Conservation (phyloP, 352 stramenopile species). For the Globisporangium paroecandrum region DNA sequence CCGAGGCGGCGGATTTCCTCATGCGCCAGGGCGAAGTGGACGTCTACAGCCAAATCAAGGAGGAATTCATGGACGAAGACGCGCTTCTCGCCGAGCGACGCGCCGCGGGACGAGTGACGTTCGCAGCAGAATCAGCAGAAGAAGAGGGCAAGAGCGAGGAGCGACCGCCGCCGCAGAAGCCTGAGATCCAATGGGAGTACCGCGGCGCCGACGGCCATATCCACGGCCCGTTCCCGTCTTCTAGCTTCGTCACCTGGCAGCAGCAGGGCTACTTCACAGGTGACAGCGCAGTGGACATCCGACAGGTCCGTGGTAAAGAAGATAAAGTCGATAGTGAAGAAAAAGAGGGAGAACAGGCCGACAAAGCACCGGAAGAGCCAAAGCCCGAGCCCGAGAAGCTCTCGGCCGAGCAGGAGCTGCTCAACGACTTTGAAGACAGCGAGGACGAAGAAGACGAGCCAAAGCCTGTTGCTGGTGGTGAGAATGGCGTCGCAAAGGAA, state of each 20-base stretch:
- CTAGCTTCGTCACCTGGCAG: slow-evolving; percentile 73
- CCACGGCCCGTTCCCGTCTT: slow-evolving; percentile 70
- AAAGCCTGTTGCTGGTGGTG: slow-evolving; percentile 4
- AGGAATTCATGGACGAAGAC: slow-evolving; percentile 73
- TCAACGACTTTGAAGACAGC: slow-evolving; percentile 86
- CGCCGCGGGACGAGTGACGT: slow-evolving; percentile 21
- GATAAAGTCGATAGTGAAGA: not conserved
- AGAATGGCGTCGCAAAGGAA: not conserved
- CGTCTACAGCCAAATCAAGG: slow-evolving; percentile 77
- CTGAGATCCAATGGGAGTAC: slow-evolving; percentile 78
- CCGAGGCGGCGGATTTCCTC: slow-evolving; percentile 74
- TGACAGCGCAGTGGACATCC: slow-evolving; percentile 72
- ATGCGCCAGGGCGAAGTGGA: slow-evolving; percentile 76
- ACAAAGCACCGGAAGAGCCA: slow-evolving; percentile 16
- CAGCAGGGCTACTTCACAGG: slow-evolving; percentile 79
- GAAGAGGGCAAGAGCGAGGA: slow-evolving; percentile 53
- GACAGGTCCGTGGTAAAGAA: slow-evolving; percentile 24
- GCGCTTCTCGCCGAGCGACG: slow-evolving; percentile 46
- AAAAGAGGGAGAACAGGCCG: slow-evolving; percentile 5
- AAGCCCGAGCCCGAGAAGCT: slow-evolving; percentile 31
- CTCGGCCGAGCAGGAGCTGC: slow-evolving; percentile 72
- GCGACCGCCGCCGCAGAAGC: slow-evolving; percentile 19
- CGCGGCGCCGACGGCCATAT: slow-evolving; percentile 65
- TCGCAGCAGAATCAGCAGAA: slow-evolving; percentile 17
- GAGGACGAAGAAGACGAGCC: slow-evolving; percentile 46